Evolutionary conservation across 139 green algal genomes (phyloP).

Genomic region (Chlorella sp.): DNA sequence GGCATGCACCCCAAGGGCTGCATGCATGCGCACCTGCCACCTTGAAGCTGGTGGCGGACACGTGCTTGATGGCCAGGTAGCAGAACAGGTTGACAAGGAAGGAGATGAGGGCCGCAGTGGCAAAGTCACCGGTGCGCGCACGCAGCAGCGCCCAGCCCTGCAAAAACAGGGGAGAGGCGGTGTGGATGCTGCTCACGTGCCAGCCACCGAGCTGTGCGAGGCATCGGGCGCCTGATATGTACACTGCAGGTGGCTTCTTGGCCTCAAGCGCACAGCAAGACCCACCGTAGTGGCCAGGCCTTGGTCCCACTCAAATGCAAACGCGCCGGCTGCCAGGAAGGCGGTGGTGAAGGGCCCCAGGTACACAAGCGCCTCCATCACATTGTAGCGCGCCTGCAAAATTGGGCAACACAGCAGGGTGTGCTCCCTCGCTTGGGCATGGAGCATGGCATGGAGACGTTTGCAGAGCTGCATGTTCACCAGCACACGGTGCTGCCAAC

Average conservation of each 20-base stretch:
- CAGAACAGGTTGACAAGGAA: constrained; percentile 89
- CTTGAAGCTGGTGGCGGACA: constrained; percentile 82
- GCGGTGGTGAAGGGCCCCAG: constrained; percentile 27
- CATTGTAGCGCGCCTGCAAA: constrained; percentile 27
- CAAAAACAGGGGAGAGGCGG: no score
- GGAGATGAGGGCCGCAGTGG: constrained; percentile 71
- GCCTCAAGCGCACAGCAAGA: neutral
- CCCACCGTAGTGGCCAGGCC: constrained; percentile 14
- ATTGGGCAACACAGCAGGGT: no score
- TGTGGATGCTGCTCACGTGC: no score
- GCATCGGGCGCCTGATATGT: no score
- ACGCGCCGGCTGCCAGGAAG: neutral
- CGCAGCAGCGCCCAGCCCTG: constrained; percentile 24
- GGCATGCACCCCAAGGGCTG: neutral
- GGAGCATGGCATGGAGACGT: no score
- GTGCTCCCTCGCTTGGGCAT: no score
- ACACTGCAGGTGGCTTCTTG: no score
- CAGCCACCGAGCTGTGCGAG: no score
- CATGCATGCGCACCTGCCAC: constrained; percentile 37
- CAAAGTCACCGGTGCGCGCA: constrained; percentile 55
- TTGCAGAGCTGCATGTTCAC: neutral
- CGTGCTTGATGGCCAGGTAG: constrained; percentile 86
- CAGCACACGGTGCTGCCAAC: no score
- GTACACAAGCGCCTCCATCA: constrained; percentile 47
- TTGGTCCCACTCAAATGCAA: constrained; percentile 27